Conservation (phyloP, 345 rosid species). For the Dimocarpus longan region DNA sequence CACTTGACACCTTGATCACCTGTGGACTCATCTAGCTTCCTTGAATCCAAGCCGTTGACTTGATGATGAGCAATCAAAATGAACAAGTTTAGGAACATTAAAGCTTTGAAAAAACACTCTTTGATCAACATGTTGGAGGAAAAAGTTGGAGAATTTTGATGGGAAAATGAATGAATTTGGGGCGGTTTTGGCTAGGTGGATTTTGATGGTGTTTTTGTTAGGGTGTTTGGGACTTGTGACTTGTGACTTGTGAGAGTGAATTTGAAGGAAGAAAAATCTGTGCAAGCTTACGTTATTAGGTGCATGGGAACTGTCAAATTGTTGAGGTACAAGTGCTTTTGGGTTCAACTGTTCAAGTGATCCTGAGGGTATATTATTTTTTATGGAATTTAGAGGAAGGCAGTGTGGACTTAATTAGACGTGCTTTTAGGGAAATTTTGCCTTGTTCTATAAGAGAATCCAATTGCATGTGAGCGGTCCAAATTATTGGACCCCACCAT, state of each 20-base stretch:
- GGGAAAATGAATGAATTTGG: neutral
- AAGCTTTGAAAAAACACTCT: neutral
- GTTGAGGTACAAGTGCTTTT: neutral
- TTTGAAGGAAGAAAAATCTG: neutral
- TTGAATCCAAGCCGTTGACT: conserved; percentile 23
- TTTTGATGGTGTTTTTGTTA: too few species aligned
- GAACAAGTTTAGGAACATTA: neutral
- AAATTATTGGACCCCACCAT: conserved; percentile 21
- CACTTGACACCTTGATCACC: conserved; percentile 39
- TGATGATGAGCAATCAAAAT: conserved; percentile 9
- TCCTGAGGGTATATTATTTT: neutral
- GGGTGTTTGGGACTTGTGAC: neutral
- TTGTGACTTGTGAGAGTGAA: neutral
- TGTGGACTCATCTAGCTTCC: conserved; percentile 36
- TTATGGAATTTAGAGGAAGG: neutral
- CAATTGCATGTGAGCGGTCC: conserved; percentile 41
- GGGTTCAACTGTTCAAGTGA: neutral
- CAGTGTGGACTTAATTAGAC: conserved; percentile 26
- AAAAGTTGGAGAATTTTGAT: neutral
- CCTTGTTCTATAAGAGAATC: conserved; percentile 27
- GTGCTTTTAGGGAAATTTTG: conserved; percentile 14
- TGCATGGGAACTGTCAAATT: conserved; percentile 27
- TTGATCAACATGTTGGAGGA: neutral
- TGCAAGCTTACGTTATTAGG: conserved; percentile 27
- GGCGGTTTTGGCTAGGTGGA: too few species aligned